A percentile compares a stretch with the other conserved stretches of the same genome.
These are phyloP conservation scores for Pleurotus sapidus DNA, from an alignment of 768 basidiomycete species.

Conservation along the genomic window DNA sequence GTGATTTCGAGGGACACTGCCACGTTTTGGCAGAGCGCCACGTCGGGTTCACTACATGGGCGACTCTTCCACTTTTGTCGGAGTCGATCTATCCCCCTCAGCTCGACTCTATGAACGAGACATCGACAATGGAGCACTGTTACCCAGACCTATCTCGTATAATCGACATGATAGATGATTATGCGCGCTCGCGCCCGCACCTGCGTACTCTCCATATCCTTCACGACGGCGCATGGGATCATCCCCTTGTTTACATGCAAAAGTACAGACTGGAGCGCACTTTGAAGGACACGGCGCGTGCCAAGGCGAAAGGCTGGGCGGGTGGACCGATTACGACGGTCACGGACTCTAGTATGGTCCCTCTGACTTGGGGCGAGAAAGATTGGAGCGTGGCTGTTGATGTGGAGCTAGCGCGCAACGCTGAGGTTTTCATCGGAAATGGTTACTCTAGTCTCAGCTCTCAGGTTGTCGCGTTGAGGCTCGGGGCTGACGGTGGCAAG, in stretches of 20 bases:
- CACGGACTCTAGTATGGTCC: conserved; percentile 38
- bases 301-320: conserved; percentile 30
- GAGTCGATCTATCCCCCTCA: conserved; percentile 28
- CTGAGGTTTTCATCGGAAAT: conserved; percentile 44
- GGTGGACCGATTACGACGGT: conserved; percentile 39
- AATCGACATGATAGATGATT: conserved; percentile 33
- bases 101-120: conserved; percentile 31
- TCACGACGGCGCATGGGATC: conserved; percentile 47
- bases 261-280: conserved; percentile 36
- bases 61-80: conserved; percentile 36
- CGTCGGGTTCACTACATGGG: conserved; percentile 46
- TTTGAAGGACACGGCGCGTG: conserved; percentile 31
- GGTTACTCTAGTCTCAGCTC: conserved; percentile 47
- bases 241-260: conserved; percentile 40
- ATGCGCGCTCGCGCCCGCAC: conserved; percentile 31
- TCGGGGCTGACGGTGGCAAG: conserved; percentile 32
- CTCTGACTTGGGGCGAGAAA: conserved; percentile 32
- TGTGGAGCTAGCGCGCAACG: conserved; percentile 40
- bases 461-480: conserved; percentile 39
- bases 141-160: conserved; percentile 40
- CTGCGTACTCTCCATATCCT: conserved; percentile 38
- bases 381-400: conserved; percentile 45
- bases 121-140: conserved; percentile 41
- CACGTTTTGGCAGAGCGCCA: conserved; percentile 27
- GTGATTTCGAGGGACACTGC: conserved; percentile 44